A percentile compares a stretch with the other conserved stretches of the same genome.
These are phyloP conservation scores for Trypanosoma brucei DNA, from an alignment of 208 protist genomes.

Conservation along the genomic window DNA sequence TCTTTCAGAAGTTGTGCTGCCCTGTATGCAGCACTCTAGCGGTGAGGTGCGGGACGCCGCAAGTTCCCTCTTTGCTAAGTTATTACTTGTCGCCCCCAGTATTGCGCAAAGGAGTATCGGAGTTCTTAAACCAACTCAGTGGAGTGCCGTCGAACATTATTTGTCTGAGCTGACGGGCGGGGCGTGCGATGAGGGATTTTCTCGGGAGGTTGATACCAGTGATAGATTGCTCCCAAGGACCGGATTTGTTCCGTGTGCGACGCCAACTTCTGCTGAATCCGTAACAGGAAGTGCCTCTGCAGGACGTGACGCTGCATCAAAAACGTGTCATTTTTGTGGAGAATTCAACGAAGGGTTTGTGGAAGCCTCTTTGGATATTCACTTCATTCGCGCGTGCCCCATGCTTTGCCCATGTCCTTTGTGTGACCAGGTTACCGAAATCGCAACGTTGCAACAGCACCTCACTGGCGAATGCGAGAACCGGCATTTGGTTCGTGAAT, in stretches of 20 bases:
- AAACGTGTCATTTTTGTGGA: slow-evolving; percentile 86
- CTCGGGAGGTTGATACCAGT: slow-evolving; percentile 12
- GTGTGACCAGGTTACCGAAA: slow-evolving; percentile 90
- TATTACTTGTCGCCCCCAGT: slow-evolving; percentile 36
- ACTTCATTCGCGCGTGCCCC: slow-evolving; percentile 83
- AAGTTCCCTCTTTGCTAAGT: slow-evolving; percentile 64
- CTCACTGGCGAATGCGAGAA: slow-evolving; percentile 84
- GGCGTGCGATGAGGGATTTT: no score
- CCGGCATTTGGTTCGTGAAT: slow-evolving; percentile 65
- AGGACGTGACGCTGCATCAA: background rate
- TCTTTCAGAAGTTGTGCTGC: slow-evolving; percentile 53
- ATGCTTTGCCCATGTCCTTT: slow-evolving; percentile 90
- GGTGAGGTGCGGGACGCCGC: slow-evolving; percentile 71
- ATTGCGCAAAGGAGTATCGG: slow-evolving; percentile 28
- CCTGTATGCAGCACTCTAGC: slow-evolving; percentile 70
- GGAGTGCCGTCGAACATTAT: slow-evolving; percentile 68
- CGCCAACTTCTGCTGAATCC: background rate
- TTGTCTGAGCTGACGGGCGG: slow-evolving; percentile 12
- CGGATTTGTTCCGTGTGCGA: background rate
- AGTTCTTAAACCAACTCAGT: slow-evolving; percentile 69
- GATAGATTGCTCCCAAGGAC: background rate
- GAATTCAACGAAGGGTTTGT: slow-evolving; percentile 67
- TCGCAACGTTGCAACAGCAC: slow-evolving; percentile 84
- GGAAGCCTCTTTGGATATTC: slow-evolving; percentile 72
- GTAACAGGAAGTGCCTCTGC: background rate